These are phyloP conservation scores for Neurospora discreta DNA, from an alignment of 495 filamentous ascomycete genomes.

Conservation along the genomic window DNA sequence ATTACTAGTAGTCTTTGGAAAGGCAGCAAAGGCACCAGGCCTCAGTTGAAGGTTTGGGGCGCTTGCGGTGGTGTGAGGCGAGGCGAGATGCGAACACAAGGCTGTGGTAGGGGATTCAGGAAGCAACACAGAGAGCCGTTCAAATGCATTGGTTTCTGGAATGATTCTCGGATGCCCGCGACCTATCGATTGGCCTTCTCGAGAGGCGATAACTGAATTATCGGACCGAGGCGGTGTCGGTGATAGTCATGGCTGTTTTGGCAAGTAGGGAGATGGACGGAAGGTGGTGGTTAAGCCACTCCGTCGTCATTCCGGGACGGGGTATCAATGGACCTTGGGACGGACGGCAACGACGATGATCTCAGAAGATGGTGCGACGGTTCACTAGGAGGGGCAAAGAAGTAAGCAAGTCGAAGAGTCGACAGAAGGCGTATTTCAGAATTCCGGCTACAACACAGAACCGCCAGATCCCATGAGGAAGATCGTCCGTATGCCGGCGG, in stretches of 20 bases:
- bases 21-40: neutral
- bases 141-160: neutral
- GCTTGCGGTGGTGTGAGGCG: neutral
- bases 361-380: neutral
- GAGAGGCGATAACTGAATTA: neutral
- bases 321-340: neutral
- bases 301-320: neutral
- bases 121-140: neutral
- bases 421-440: neutral
- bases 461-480: neutral
- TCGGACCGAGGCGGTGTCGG: neutral
- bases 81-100: neutral
- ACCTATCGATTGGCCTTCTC: neutral
- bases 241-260: neutral
- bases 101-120: neutral
- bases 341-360: neutral
- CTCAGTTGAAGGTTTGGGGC: neutral
- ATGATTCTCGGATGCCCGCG: neutral
- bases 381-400: neutral
- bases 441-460: neutral
- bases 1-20: neutral
- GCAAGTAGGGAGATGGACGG: neutral
- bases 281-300: neutral
- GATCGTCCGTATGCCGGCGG: neutral
- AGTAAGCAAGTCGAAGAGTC: neutral